These are phyloP conservation scores for Mycena vulgaris DNA, from an alignment of 768 basidiomycete genomes.

Conservation along the genomic window DNA sequence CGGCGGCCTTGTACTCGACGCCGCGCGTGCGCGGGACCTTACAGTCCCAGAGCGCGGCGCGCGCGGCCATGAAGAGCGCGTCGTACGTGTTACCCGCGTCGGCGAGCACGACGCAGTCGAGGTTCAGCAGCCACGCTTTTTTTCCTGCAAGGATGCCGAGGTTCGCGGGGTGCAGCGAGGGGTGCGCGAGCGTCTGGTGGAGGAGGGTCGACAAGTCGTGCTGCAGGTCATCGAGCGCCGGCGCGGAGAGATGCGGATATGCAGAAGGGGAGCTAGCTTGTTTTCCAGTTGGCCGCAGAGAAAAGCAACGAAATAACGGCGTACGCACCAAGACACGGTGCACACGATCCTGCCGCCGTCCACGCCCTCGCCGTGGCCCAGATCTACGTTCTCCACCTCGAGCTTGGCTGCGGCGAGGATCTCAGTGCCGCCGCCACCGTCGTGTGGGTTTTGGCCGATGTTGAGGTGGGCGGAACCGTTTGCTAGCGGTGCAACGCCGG, in stretches of 20 bases:
- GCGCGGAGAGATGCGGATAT: slow-evolving; percentile 76
- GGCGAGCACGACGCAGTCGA: slow-evolving; percentile 82
- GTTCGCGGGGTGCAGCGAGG: slow-evolving; percentile 76
- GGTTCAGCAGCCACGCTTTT: slow-evolving; percentile 83
- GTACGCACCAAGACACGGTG: slow-evolving; percentile 82
- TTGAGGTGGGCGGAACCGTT: slow-evolving; percentile 87
- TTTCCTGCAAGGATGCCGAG: slow-evolving; percentile 70
- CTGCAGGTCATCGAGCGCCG: slow-evolving; percentile 82
- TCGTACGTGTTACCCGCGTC: slow-evolving; percentile 86
- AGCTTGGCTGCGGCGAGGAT: slow-evolving; percentile 84
- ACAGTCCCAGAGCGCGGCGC: slow-evolving; percentile 87
- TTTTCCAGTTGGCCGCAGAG: slow-evolving; percentile 30
- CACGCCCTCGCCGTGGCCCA: slow-evolving; percentile 55
- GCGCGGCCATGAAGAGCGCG: slow-evolving; percentile 83
- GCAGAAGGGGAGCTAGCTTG: slow-evolving; percentile 84
- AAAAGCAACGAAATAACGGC: slow-evolving; percentile 2
- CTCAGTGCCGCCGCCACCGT: slow-evolving; percentile 80
- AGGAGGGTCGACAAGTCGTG: slow-evolving; percentile 78
- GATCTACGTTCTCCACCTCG: slow-evolving; percentile 76
- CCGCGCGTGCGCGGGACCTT: slow-evolving; percentile 81
- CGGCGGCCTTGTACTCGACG: slow-evolving; percentile 74
- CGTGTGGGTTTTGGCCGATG: slow-evolving; percentile 72
- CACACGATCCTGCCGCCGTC: slow-evolving; percentile 77
- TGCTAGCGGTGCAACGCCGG: slow-evolving; percentile 83
- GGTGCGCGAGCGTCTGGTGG: slow-evolving; percentile 75